Evolutionary conservation across 768 basidiomycete species (phyloP), one percentile per base, ranked within the genome.

Genomic region (Gloeopeniophorella convolvens): DNA sequence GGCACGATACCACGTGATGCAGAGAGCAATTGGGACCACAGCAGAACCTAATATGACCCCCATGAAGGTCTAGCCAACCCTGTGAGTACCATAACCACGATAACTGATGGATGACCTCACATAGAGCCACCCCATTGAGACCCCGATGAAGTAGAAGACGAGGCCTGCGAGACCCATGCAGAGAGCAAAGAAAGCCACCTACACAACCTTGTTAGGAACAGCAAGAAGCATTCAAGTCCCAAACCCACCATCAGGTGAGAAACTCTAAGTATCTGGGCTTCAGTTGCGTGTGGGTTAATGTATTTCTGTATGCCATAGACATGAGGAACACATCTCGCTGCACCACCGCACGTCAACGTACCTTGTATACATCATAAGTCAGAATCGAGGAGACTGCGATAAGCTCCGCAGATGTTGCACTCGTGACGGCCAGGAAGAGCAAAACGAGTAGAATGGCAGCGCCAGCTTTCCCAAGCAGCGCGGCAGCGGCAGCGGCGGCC

Each of bases 91-190:
- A 32, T 15, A n/a, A 8, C 12, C 13, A 16, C 6, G 21, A 35
- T 16, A 28, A 12, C 18, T 10, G 4, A 23, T 34, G n/a, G n/a
- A 20, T 28, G 32, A 20, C 73, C 83, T 42, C 57, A 89, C 85
- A 58, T 93, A 93, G 48, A 94, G 81, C 89, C 90, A 94, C 18
- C 91, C 91, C 85, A 94, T 85, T 21, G 85, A 89, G 23, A 94
- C 82, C 6, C 91, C 91, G 56, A 93, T 90, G 64, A 86, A 92
- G 68, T 72, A 89, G 73, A 95, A 95, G 44, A 90, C 84, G 26
- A 86, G 65, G 0, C 90, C 90, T 0, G 85, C 82, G n/a, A 91
- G 59, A 18, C 82, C 90, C 77, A 90, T 91, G 30, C 87, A 72
- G 33, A 91, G 58, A 0, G 85, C 87, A 60, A 85, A 89, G 23